Percentiles rank a stretch among this genome's conserved stretches.
Conservation (phyloP, 306 rosid genomes). For the Cicer cuneatum region DNA sequence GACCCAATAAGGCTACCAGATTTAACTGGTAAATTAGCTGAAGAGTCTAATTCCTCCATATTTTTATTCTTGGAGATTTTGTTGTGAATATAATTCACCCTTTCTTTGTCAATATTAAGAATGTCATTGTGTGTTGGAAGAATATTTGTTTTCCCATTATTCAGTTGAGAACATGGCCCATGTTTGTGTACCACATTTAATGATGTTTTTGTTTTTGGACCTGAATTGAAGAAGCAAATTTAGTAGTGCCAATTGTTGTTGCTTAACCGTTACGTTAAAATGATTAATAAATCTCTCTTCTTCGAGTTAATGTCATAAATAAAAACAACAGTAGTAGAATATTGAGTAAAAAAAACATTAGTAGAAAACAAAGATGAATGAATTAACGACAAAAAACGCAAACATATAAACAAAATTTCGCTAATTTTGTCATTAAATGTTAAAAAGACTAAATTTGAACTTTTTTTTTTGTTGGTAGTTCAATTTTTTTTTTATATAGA, state of each 20-base stretch:
- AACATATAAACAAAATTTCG: neutral
- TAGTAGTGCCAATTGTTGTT: slow-evolving; percentile 1
- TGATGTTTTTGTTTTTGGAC: slow-evolving; percentile 38
- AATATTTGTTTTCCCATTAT: slow-evolving; percentile 2
- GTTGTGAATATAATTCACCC: slow-evolving; percentile 52
- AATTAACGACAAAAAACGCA: neutral
- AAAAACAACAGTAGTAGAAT: neutral
- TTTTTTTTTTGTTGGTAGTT: neutral
- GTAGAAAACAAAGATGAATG: neutral
- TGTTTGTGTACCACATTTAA: slow-evolving; percentile 62
- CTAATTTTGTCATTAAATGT: neutral
- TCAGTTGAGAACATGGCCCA: slow-evolving; percentile 60
- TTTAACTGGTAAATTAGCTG: slow-evolving; percentile 52
- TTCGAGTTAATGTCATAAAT: neutral
- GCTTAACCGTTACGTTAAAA: neutral
- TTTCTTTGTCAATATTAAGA: slow-evolving; percentile 49
- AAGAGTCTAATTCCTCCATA: neutral
- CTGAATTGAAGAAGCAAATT: slow-evolving; percentile 31
- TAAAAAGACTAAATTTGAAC: neutral
- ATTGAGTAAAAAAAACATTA: neutral
- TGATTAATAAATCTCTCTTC: neutral
- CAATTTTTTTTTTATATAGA: neutral
- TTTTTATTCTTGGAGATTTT: slow-evolving; percentile 9
- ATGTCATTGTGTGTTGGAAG: slow-evolving; percentile 46
- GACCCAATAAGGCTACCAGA: slow-evolving; percentile 60